phyloP scores from a whole-genome alignment of 352 stramenopile species.

The Globisporangium acanthophoron region DNA sequence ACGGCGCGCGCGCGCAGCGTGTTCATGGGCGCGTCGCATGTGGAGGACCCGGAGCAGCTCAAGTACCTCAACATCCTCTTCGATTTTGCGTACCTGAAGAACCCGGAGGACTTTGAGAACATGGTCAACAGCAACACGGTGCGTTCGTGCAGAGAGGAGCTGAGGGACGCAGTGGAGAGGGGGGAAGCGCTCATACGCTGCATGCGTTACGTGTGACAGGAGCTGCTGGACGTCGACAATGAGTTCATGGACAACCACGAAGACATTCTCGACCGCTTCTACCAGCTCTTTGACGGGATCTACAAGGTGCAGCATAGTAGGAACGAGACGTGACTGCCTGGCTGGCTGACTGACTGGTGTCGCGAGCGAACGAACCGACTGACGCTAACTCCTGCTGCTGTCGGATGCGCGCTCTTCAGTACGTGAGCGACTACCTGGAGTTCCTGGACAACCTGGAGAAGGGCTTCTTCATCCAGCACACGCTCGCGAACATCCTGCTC shows the following conservation, averaged over 20 bases:
- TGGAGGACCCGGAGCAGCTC: slow-evolving; percentile 86
- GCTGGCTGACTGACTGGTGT: too few relatives aligned
- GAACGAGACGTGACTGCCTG: too few relatives aligned
- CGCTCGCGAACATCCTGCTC: slow-evolving; percentile 91
- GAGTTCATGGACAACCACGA: slow-evolving; percentile 91
- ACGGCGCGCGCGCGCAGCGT: slow-evolving; percentile 28
- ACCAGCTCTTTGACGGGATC: slow-evolving; percentile 87
- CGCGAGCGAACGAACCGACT: too few relatives aligned
- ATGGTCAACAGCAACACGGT: slow-evolving; percentile 90
- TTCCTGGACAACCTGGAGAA: slow-evolving; percentile 91
- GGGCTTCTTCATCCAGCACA: slow-evolving; percentile 95
- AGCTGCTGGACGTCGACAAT: slow-evolving; percentile 87
- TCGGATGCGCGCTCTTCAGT: slow-evolving; percentile 31
- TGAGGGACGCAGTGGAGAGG: too few relatives aligned
- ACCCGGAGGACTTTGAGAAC: slow-evolving; percentile 93
- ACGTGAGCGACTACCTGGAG: slow-evolving; percentile 89
- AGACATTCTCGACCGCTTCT: slow-evolving; percentile 84
- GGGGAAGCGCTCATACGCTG: background rate
- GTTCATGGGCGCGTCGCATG: slow-evolving; percentile 80
- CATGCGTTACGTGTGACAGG: slow-evolving; percentile 15
- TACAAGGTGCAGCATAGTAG: slow-evolving; percentile 41
- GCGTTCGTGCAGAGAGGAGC: slow-evolving; percentile 5
- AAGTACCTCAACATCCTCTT: slow-evolving; percentile 93
- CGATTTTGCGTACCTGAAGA: slow-evolving; percentile 94
- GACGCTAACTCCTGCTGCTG: background rate